Base-by-base conservation (phyloP, 1,139 yeast species). In the Sugiyamaella sp. region DNA sequence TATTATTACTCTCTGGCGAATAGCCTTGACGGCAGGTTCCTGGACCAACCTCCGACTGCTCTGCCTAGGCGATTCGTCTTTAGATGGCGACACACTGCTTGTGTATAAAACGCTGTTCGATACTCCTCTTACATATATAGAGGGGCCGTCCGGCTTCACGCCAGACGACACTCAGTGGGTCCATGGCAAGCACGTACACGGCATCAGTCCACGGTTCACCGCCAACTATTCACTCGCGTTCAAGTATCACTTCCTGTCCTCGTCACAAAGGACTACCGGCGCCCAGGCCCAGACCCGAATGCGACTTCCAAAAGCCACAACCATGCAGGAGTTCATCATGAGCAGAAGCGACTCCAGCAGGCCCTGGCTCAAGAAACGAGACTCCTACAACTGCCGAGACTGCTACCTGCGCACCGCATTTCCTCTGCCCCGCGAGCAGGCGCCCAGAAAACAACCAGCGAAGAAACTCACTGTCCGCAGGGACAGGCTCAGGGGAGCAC, bases 1-100 rank as follows among this genome's bases (percentile, higher is more conserved):
- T 46, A 46, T 60, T 17, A 44, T 63, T 19, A 50, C 59, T 33
- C 48, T 57, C 24, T 63, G 66, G 66, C 45, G 52, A n/a, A 52
- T 60, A n/a, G 65, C 66, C 5, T 52, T 62, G 46, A 53, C 49
- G 19, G 52, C 54, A 20, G 63, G 62, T 6, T 52, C 55, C 17
- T 62, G 65, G 65, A 25, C 21, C 19, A 46, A 53, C 6, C 35
- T 63, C 17, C 50, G 57, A n/a, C 35, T 63, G 14, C 51, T 63
- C 4, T 59, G 64, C 42, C 32, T 61, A 24, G 58, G 60, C 2
- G 39, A 50, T 16, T 19, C 27, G 14, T 29, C 45, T 22, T 19
- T 42, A 25, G 27, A 42, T 21, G 17, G 35, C 25, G 32, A 14
- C 2, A 25, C 38, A 3, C 10, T 21, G n/a, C 32, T 29, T 9